Percentiles rank a stretch among this genome's conserved stretches.
These are phyloP conservation scores for Strobilomyces confusus DNA, from an alignment of 768 basidiomycete species.

Conservation along the genomic window DNA sequence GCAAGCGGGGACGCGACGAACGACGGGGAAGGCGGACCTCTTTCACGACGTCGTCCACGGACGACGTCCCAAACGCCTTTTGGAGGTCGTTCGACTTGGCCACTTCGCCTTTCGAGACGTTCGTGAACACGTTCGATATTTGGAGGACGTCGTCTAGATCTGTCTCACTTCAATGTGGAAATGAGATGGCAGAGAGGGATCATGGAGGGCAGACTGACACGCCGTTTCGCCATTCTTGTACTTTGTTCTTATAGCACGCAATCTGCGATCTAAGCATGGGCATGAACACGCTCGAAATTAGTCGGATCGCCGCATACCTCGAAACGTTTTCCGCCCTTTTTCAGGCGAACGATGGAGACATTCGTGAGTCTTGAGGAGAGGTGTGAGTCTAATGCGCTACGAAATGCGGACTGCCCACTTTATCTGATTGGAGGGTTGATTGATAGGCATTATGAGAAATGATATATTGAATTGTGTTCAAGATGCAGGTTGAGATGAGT, in stretches of 20 bases:
- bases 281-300: background rate
- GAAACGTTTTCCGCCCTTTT: constrained; percentile 97
- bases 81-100: constrained; percentile 86
- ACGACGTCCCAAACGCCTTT: constrained; percentile 83
- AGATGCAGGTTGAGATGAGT: background rate
- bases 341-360: constrained; percentile 91
- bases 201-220: constrained; percentile 50
- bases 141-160: constrained; percentile 94
- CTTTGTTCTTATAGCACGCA: constrained; percentile 99
- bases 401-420: constrained; percentile 45
- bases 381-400: constrained; percentile 1
- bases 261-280: constrained; percentile 46
- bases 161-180: constrained; percentile 59
- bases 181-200: background rate
- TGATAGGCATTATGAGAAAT: constrained; percentile 39
- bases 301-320: constrained; percentile 51
- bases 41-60: constrained; percentile 67
- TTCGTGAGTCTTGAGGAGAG: constrained; percentile 76
- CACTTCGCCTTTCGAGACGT: constrained; percentile 94
- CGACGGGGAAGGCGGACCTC: constrained; percentile 50
- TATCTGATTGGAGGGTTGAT: constrained; percentile 89
- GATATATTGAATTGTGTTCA: background rate
- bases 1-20: background rate
- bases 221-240: constrained; percentile 92
- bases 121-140: constrained; percentile 92